Evolutionary conservation across 768 basidiomycete species (phyloP), one percentile per base, ranked within the genome.

Genomic region (Holtermannia corniformis): DNA sequence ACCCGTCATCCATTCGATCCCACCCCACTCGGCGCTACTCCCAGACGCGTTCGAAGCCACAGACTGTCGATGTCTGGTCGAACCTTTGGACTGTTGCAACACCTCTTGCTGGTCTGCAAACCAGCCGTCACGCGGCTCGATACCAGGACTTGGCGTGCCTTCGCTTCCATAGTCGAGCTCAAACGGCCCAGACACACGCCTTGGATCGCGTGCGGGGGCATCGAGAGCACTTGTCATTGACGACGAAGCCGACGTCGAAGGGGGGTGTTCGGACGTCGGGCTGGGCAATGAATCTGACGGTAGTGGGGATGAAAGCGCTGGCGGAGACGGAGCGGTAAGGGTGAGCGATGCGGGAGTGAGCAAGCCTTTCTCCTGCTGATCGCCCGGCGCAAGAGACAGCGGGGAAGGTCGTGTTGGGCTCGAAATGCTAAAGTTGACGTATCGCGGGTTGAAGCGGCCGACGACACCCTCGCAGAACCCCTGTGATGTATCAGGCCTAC

Each of bases 401-500:
- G 1, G n/a, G 12, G 13, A 11, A 23, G 37, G 41, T 23, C 42
- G 49, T 41, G 49, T 51, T 21, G 24, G 19, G 51, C 59, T 37
- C 49, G 54, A 44, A 11, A 54, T 42, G 10, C 50, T 47, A 25
- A 65, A 60, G 23, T 43, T 19, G 16, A 67, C 55, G 24, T 62
- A 32, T 10, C 59, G 56, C 28, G 47, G 44, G 24, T 63, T 50
- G 16, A 63, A 63, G 63, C 66, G 65, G n/a, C 66, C 66, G 14
- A 68, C 59, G 2, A 68, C 59, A 42, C 63, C 64, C 54, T 68
- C 66, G 46, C 66, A 68, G 2, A 56, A 61, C 3, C 63, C 66
- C 28, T 65, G 43, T 10, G 59, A 27, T 7, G 32, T 37, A 16
- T 37, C 7, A 7, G 10, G 32, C 7, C 32, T 37, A 7, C 32